Conservation (phyloP, 306 rosid genomes). For the Luffa aegyptiaca region DNA sequence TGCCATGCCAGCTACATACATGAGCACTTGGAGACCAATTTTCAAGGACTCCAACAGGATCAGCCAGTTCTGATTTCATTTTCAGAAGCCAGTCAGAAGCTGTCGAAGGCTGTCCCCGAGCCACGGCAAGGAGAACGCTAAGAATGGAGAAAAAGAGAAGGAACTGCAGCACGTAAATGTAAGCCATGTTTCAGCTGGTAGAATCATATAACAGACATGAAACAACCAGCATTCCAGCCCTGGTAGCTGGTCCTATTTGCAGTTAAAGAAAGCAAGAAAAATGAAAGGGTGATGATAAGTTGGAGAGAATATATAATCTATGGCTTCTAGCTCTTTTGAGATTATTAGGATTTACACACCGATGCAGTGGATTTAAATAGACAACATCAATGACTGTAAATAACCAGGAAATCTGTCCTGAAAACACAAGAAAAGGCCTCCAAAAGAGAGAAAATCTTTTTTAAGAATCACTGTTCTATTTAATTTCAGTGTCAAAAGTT, state of each 20-base stretch:
- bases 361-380: neutral
- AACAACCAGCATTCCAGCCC: conserved; percentile 15
- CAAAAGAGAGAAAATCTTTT: neutral
- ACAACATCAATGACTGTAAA: neutral
- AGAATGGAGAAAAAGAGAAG: conserved; percentile 33
- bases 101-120: conserved; percentile 29
- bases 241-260: neutral
- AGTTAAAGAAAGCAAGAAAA: conserved; percentile 14
- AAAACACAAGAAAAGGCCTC: neutral
- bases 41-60: conserved; percentile 44
- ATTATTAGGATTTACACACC: conserved; percentile 9
- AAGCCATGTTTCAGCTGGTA: conserved; percentile 35
- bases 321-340: conserved; percentile 15
- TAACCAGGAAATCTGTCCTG: neutral
- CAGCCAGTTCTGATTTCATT: conserved; percentile 55
- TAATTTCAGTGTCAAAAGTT: neutral
- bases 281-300: conserved; percentile 20
- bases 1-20: conserved; percentile 65
- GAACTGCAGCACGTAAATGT: conserved; percentile 30
- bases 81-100: conserved; percentile 56
- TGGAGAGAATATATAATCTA: conserved; percentile 13
- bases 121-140: conserved; percentile 21
- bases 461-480: neutral
- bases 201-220: conserved; percentile 19
- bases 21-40: conserved; percentile 60